These are phyloP conservation scores for Litchi chinensis DNA, from an alignment of 345 rosid species.

Conservation along the genomic window DNA sequence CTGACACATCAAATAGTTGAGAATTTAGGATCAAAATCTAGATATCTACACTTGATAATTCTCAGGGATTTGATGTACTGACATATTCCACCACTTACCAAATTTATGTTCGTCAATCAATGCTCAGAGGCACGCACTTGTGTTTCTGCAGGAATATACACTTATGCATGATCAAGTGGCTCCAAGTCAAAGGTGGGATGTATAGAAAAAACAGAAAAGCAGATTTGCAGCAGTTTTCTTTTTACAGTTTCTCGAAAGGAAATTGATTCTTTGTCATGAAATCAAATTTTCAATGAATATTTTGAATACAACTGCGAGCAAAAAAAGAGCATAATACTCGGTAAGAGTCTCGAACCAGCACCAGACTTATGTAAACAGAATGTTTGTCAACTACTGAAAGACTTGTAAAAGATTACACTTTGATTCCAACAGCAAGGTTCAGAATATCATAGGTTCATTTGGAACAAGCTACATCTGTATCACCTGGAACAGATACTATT, in stretches of 20 bases:
- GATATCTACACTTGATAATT: too few species aligned
- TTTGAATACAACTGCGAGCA: background rate
- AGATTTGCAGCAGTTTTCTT: constrained; percentile 17
- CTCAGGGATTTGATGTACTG: background rate
- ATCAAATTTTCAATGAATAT: background rate
- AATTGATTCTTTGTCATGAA: background rate
- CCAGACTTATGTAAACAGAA: background rate
- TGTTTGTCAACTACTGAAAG: background rate
- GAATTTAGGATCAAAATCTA: too few species aligned
- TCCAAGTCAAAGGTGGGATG: constrained; percentile 33
- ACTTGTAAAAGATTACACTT: background rate
- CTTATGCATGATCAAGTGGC: constrained; percentile 46
- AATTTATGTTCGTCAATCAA: background rate
- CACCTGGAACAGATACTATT: too few species aligned
- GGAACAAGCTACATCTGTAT: too few species aligned
- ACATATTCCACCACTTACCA: background rate
- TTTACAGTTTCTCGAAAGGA: background rate
- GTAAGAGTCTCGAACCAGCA: background rate
- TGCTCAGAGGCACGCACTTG: background rate
- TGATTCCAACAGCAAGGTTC: background rate
- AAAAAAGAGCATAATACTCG: background rate
- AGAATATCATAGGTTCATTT: too few species aligned
- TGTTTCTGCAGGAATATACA: constrained; percentile 45
- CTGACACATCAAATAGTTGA: too few species aligned
- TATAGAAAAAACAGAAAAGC: background rate